Evolutionary conservation across 2,329 filamentous ascomycete genomes (phyloP), one percentile per base, ranked within the genome.

Genomic region (Hypoxylon sp.): DNA sequence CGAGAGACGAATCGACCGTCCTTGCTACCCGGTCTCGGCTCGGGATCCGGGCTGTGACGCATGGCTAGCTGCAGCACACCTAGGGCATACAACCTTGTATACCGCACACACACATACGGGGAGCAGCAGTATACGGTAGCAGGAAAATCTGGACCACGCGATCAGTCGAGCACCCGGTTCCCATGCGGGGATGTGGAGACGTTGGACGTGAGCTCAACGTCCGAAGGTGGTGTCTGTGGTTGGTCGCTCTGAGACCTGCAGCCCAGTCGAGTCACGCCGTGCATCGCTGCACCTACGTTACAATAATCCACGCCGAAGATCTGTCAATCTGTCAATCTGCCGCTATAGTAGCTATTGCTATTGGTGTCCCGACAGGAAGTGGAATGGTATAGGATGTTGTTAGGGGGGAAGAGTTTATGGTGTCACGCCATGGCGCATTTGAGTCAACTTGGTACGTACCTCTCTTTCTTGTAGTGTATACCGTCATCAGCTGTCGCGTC

Each of bases 141-240:
- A 41, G 37, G 55, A 47, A 63, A 53, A 52, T 59, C 60, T 64
- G 32, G 60, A 48, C 67, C 60, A 64, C 60, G 56, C 59, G 67
- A 67, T 67, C 67, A 67, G 53, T 48, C 34, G 48, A 56, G 56
- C 56, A 59, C 14, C 60, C 56, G 47, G 39, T 32, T 47, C 32
- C 37, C 47, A 69, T 67, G 63, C 60, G 67, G 65, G 67, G 67
- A 67, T 67, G 67, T 67, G 67, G 67, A 50, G 66, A 69, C 21
- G 55, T 46, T 32, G 47, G 54, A 53, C 46, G 29, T 47, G 50
- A 48, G 23, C 11, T 32, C 39, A 8, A 16, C 14, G 27, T 54
- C 23, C 34, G 23, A 34, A 43, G 51, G 47, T 23, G 54, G 51
- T 53, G n/a, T 25, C 11, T 37, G 41, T 37, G 46, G 43, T 29